Evolutionary conservation across 345 rosid genomes (phyloP).

Genomic region (Pugionium dolabratum): DNA sequence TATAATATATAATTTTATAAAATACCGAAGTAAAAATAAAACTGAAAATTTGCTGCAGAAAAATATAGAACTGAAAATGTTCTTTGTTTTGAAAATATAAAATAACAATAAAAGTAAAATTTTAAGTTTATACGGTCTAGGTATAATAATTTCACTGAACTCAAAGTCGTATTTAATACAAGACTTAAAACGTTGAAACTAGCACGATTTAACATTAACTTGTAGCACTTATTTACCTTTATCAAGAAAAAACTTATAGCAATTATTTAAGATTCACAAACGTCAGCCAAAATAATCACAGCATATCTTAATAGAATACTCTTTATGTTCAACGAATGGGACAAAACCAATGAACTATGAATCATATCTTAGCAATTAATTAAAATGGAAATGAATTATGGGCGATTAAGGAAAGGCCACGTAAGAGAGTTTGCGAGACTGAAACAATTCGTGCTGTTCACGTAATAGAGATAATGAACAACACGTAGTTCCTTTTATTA

Average conservation of each 20-base stretch:
- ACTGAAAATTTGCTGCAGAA: too few species aligned
- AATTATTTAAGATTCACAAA: neutral
- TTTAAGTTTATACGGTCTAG: neutral
- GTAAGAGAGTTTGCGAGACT: constrained; percentile 22
- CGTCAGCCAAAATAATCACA: neutral
- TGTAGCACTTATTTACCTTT: too few species aligned
- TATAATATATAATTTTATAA: too few species aligned
- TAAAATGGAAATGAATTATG: constrained; percentile 9
- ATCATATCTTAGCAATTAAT: neutral
- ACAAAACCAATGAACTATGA: constrained; percentile 11
- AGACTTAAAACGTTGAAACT: neutral
- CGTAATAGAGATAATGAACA: constrained; percentile 36
- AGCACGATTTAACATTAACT: neutral
- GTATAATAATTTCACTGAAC: constrained; percentile 3
- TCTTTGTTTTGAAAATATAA: too few species aligned
- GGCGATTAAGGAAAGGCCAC: constrained; percentile 20
- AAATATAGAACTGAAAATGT: too few species aligned
- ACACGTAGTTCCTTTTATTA: constrained; percentile 12
- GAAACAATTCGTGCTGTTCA: constrained; percentile 31
- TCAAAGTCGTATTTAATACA: constrained; percentile 10
- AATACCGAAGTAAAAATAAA: too few species aligned
- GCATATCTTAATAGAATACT: too few species aligned
- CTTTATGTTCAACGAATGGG: constrained; percentile 22
- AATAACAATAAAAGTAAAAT: too few species aligned
- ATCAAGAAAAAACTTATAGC: neutral